Base-by-base conservation (phyloP, 2,329 filamentous ascomycete genomes). In the Colletotrichum sp. region DNA sequence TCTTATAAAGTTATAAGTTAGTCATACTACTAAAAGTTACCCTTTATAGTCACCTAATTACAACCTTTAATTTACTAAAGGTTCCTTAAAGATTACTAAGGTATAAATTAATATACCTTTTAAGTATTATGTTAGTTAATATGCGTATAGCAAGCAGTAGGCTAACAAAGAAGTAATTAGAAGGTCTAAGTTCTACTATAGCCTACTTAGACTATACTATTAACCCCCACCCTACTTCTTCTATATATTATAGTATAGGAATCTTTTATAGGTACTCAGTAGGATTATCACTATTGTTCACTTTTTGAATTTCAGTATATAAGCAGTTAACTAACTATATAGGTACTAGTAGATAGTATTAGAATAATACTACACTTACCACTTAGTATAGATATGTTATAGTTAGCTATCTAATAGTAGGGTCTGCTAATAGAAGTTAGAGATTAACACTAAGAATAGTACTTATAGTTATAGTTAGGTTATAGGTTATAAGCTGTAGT, bases 171-270 rank as follows among this genome's bases (percentile, higher is more conserved):
- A 1, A 22, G 8, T 22, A n/a, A 48, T 22, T n/a, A 11, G 44
- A 48, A 48, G 44, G 9, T 48, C n/a, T 22, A 11, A 48, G 11
- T 48, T 48, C 15, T 11, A n/a, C 44, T 11, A n/a, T 6, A 5
- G 39, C 39, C 19, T 8, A 48, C n/a, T 2, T 6, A 48, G 44
- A 13, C 44, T 48, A 2, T 44, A n/a, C 44, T 48, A 48, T 6
- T 11, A 22, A n/a, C 0, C 5, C 11, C 11, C 1, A 2, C 5
- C 19, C 19, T 48, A n/a, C 5, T n/a, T n/a, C 19, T 11, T 48
- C 1, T 48, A 1, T 0, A n/a, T 19, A 6, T 11, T 6, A n/a
- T n/a, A 11, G 9, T 12, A 5, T 44, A 2, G 19, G 5, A 12
- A 48, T 3, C 9, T 48, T 16, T 6, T 6, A 48, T 16, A 39